Percentiles rank a stretch among this genome's conserved stretches.
These are phyloP conservation scores for Coemansia sp. DNA, from an alignment of 192 early-diverging fungal genomes.

Conservation along the genomic window DNA sequence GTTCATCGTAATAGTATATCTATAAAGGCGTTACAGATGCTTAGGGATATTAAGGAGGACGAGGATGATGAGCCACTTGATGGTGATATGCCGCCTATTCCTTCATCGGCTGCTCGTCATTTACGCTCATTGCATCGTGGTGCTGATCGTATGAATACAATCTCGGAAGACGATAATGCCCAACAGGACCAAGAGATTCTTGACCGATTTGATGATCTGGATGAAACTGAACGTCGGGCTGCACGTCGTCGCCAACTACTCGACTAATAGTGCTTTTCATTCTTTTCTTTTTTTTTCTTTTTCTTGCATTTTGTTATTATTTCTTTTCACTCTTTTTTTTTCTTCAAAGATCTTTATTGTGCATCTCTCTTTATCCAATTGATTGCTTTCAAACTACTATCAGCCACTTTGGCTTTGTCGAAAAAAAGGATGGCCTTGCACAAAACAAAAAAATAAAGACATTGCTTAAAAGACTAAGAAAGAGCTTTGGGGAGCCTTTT, in stretches of 20 bases:
- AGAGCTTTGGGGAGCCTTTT: neutral
- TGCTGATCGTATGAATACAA: constrained; percentile 37
- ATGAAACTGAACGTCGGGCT: constrained; percentile 31
- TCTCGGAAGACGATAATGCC: constrained; percentile 38
- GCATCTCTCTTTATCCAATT: neutral
- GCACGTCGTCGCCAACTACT: constrained; percentile 45
- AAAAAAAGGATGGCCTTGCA: neutral
- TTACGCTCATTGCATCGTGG: constrained; percentile 17
- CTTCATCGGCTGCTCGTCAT: constrained; percentile 10
- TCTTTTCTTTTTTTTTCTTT: neutral
- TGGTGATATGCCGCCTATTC: constrained; percentile 20
- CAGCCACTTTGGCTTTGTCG: neutral
- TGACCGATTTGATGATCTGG: constrained; percentile 12
- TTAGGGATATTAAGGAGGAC: constrained; percentile 56
- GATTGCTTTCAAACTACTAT: neutral
- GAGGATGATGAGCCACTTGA: constrained; percentile 22
- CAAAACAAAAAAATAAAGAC: neutral
- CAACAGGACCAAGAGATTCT: neutral
- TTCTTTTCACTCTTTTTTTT: neutral
- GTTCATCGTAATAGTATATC: constrained; percentile 57
- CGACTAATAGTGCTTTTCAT: neutral
- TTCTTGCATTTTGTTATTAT: constrained; percentile 8
- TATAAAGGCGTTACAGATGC: constrained; percentile 59
- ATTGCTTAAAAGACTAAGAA: neutral
- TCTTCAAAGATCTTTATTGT: neutral